These are phyloP conservation scores for Lipomyces lipofer DNA, from an alignment of 805 yeast genomes.

Conservation along the genomic window DNA sequence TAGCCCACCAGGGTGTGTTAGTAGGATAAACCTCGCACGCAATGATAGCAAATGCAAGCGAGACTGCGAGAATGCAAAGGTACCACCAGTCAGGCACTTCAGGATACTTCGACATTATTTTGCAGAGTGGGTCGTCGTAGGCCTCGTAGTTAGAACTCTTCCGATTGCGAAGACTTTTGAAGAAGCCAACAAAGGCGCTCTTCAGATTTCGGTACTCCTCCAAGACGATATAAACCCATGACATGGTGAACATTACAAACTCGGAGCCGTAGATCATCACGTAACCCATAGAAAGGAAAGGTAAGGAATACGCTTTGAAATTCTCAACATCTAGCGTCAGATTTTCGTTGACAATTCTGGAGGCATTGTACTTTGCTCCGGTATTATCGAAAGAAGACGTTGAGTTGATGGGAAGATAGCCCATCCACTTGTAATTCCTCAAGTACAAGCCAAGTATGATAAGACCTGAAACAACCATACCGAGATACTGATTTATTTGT, in stretches of 20 bases:
- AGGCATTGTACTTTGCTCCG: slow-evolving; percentile 47
- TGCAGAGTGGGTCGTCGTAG: slow-evolving; percentile 34
- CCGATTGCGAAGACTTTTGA: slow-evolving; percentile 34
- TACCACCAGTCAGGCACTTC: slow-evolving; percentile 72
- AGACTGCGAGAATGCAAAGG: slow-evolving; percentile 45
- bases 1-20: slow-evolving; percentile 64
- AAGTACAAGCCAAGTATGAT: slow-evolving; percentile 43
- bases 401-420: slow-evolving; percentile 53
- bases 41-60: slow-evolving; percentile 49
- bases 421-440: slow-evolving; percentile 53
- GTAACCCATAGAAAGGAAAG: slow-evolving; percentile 48
- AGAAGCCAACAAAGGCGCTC: slow-evolving; percentile 7
- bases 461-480: slow-evolving; percentile 39
- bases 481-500: slow-evolving; percentile 39
- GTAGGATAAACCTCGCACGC: slow-evolving; percentile 45
- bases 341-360: slow-evolving; percentile 49
- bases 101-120: slow-evolving; percentile 57
- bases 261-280: slow-evolving; percentile 28
- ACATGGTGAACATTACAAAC: slow-evolving; percentile 28
- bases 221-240: slow-evolving; percentile 16
- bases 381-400: slow-evolving; percentile 39
- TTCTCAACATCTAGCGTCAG: slow-evolving; percentile 48
- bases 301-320: slow-evolving; percentile 61
- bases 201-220: slow-evolving; percentile 18
- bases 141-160: slow-evolving; percentile 7